These are phyloP conservation scores for Solanum medicagineum DNA, from an alignment of 257 asterid genomes.

Conservation along the genomic window DNA sequence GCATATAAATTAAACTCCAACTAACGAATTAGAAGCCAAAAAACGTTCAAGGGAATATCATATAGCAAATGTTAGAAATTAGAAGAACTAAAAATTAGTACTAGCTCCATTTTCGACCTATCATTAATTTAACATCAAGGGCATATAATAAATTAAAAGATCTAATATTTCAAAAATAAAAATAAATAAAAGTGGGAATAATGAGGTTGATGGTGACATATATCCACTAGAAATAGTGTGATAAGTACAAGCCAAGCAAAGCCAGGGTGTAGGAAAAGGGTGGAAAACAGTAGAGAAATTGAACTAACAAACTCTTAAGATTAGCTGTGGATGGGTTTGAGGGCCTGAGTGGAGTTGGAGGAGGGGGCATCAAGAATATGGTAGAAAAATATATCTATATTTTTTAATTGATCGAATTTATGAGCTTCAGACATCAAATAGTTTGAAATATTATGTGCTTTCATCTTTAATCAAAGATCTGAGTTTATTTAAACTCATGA, in stretches of 20 bases:
- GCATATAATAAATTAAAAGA: not conserved
- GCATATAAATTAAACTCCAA: not conserved
- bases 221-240: not conserved
- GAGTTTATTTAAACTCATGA: not conserved
- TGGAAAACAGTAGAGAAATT: not conserved
- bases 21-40: not conserved
- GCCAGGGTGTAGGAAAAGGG: not conserved
- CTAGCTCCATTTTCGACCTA: not conserved
- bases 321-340: not conserved
- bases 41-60: not conserved
- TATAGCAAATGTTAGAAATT: not conserved
- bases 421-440: not conserved
- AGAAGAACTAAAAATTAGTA: not conserved
- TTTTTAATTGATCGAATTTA: fast-evolving
- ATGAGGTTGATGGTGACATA: not conserved
- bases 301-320: not conserved
- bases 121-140: not conserved
- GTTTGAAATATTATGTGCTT: not conserved
- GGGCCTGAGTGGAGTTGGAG: not conserved
- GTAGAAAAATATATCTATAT: not conserved
- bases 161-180: too few relatives aligned
- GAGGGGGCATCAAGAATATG: not conserved
- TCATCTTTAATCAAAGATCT: too few relatives aligned
- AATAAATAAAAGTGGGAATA: not conserved
- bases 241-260: not conserved